Evolutionary conservation across 371 early-diverging fungal genomes (phyloP), one percentile per base, ranked within the genome.

Genomic region (Blastocladiella emersonii): DNA sequence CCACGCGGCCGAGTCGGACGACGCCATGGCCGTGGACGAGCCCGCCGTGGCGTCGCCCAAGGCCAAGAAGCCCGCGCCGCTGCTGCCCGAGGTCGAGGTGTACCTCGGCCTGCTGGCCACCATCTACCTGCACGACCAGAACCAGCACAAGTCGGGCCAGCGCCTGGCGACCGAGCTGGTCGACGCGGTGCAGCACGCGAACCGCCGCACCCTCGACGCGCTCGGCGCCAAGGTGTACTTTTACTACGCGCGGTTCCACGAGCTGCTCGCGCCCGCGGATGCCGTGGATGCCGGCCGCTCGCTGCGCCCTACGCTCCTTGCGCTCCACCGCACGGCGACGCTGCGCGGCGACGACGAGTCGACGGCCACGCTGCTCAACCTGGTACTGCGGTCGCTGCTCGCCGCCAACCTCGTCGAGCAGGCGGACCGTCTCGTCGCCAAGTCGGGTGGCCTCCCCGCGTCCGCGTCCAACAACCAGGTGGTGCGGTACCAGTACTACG

Each of bases 401-500:
- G 80, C 86, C 66, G 85, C 86, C 78, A 93, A 94, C 72, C 79
- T 92, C 34, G 90, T 88, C 65, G 97, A 95, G 53, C 95, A 95
- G 74, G 98, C 98, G 1, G 94, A 94, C 71, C 89, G 93, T 69
- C 83, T 98, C 61, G 88, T 92, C 0, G 86, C 90, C 43, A 95
- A 94, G 79, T 81, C 91, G 32, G 78, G 81, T 12, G 53, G 53
- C 5, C 95, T 93, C 77, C 97, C 98, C 0, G 89, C 92, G 63
- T 78, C 80, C 48, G 95, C 92, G 15, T 85, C 87, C 56, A 95
- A 95, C 80, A 90, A 87, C 68, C 92, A 95, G 70, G 82, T 88
- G 36, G 95, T 95, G 37, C 85, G 97, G 64, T 91, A 94, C 74
- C 88, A 93, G 76, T 98, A 93, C 71, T 97, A 96, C 68, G 77